Base-by-base conservation (phyloP, 1,139 yeast genomes). In the Geotrichum histeridarum region DNA sequence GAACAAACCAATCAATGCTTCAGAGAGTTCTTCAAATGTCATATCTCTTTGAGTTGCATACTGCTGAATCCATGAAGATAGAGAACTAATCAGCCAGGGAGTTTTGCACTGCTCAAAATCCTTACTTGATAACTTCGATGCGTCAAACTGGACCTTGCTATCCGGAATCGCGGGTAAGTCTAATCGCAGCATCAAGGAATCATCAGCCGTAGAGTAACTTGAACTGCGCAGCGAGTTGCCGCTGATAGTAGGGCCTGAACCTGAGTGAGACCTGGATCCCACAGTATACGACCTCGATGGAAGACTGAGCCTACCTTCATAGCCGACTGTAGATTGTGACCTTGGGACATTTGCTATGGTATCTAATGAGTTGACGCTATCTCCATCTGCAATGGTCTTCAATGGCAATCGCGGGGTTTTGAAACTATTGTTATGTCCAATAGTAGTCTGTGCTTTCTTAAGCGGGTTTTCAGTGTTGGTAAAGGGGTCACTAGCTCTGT, bases 1-100 rank as follows among this genome's bases (percentile, higher is more conserved):
- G 55, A 83, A 72, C 47, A 84, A 69, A 44, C 77, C 75, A 31
- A 77, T 74, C 44, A 84, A 70, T 0, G 83, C 79, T 58, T 60
- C 58, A 17, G 57, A 58, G 27, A 67, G 53, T 39, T 63, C 63
- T 1, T 53, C 55, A 38, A 57, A 57, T 76, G 69, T 80, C 82
- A 75, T 68, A 74, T 64, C 76, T 69, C 86, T 73, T 22, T 60
- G 63, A n/a, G 50, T 46, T 6, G 63, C 64, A 4, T 57, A 58
- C 5, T 56, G 35, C 8, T 55, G 49, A 8, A 70, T 55, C 74
- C 74, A 70, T 11, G 51, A 44, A 0, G 68, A 62, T 2, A 86
- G 60, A 49, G 73, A 67, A 49, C 79, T 70, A 64, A 79, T 61
- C 54, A 78, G 63, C 75, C 77, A 74, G 67, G 84, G 82, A 73